Conservation (phyloP, 306 rosid species). For the Fragaria ananassa region DNA sequence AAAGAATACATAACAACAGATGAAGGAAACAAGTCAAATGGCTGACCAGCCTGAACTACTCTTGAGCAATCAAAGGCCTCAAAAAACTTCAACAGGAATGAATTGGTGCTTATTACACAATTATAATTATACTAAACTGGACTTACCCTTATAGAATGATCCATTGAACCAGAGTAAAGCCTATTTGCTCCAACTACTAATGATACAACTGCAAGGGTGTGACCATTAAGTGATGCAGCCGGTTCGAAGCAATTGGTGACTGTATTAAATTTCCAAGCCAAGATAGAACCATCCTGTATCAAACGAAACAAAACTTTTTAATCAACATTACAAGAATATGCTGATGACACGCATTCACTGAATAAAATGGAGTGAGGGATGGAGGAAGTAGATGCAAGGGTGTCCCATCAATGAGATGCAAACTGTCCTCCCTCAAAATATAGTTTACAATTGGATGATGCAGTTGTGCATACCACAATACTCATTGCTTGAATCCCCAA, state of each 20-base stretch:
- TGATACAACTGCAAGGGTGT: slow-evolving; percentile 77
- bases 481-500: slow-evolving; percentile 2
- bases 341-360: neutral
- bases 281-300: slow-evolving; percentile 84
- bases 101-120: slow-evolving; percentile 4
- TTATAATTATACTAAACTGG: slow-evolving; percentile 2
- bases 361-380: neutral
- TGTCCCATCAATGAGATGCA: neutral
- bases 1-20: slow-evolving; percentile 27
- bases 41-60: neutral
- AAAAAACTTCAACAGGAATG: neutral
- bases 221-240: slow-evolving; percentile 76
- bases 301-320: slow-evolving; percentile 18
- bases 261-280: slow-evolving; percentile 82
- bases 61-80: neutral
- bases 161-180: slow-evolving; percentile 98
- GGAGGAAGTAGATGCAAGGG: slow-evolving; percentile 11
- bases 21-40: slow-evolving; percentile 6
- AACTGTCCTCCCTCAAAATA: slow-evolving; percentile 6
- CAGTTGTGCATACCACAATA: neutral
- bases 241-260: slow-evolving; percentile 78
- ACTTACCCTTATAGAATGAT: slow-evolving; percentile 73
- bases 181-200: slow-evolving; percentile 93
- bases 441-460: neutral
- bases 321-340: slow-evolving; percentile 13